phyloP scores from a whole-genome alignment of 1,139 yeast species.

The Geotrichum klebahnii region DNA sequence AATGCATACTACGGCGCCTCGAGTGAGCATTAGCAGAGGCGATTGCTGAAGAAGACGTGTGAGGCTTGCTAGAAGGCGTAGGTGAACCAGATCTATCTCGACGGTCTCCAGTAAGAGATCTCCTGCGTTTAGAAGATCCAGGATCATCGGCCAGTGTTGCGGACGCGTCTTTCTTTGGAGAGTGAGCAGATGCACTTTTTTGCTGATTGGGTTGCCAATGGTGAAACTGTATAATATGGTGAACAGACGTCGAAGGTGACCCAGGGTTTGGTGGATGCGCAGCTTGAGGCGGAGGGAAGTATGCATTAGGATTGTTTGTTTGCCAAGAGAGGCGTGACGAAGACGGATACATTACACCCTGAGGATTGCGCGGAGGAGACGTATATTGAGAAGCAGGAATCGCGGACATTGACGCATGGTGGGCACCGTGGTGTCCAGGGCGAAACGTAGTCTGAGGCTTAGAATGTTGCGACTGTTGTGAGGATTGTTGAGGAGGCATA shows the following conservation, averaged over 20 bases:
- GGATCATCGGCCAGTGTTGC: conserved; percentile 9
- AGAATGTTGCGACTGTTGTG: conserved; percentile 5
- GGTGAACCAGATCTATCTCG: conserved; percentile 13
- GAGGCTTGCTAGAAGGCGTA: conserved; percentile 3
- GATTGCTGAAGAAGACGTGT: conserved; percentile 2
- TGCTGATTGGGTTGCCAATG: conserved; percentile 26
- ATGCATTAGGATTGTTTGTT: conserved; percentile 3
- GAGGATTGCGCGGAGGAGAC: conserved; percentile 15
- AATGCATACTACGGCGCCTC: conserved; percentile 22
- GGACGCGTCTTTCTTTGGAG: conserved; percentile 22
- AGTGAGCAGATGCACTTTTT: conserved; percentile 19
- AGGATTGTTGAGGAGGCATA: no score
- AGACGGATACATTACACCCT: conserved; percentile 18
- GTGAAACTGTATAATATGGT: conserved; percentile 25
- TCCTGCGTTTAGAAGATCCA: conserved; percentile 19
- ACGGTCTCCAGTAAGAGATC: conserved; percentile 12
- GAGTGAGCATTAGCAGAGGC: conserved; percentile 20
- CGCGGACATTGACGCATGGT: conserved; percentile 23
- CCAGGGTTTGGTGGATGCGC: conserved; percentile 21
- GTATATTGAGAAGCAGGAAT: conserved; percentile 17
- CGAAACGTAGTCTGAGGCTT: conserved; percentile 16
- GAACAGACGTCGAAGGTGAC: conserved; percentile 23
- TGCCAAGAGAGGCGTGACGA: conserved; percentile 17
- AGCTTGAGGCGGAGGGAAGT: conserved; percentile 17
- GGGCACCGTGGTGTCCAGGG: conserved; percentile 21